Conservation (phyloP, 1,284 basidiomycete species). For the Thelephora terrestris region DNA sequence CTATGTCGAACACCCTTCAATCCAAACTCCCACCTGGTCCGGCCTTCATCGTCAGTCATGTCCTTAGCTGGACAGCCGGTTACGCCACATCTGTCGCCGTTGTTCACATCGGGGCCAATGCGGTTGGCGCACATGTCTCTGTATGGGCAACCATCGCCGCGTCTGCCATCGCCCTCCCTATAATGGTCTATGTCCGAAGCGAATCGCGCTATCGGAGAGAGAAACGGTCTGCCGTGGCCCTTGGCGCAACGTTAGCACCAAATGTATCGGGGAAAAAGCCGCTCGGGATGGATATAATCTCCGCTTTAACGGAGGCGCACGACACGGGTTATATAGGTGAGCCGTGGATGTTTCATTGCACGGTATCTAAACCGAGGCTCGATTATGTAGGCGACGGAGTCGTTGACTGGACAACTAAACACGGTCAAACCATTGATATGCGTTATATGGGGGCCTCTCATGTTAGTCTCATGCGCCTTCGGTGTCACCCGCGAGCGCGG, state of each 20-base stretch:
- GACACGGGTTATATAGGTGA: background rate
- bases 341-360: background rate
- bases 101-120: too few species aligned
- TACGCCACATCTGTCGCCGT: too few species aligned
- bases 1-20: too few species aligned
- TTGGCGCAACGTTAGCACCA: conserved; percentile 13
- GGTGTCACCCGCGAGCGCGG: background rate
- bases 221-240: conserved; percentile 11
- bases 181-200: conserved; percentile 3
- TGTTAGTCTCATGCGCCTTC: conserved; percentile 6
- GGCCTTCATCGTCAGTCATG: too few species aligned
- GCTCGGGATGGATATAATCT: conserved; percentile 14
- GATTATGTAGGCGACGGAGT: conserved; percentile 12
- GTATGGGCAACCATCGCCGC: conserved; percentile 1
- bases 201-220: conserved; percentile 7
- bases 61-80: too few species aligned
- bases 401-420: conserved; percentile 10
- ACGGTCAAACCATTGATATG: conserved; percentile 14
- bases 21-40: too few species aligned
- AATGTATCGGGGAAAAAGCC: conserved; percentile 8
- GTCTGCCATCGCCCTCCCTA: conserved; percentile 9
- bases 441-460: conserved; percentile 11
- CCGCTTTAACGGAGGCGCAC: conserved; percentile 1
- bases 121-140: background rate
- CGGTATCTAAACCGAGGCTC: background rate